Conservation (phyloP, 208 protist species). For the Crithidia fasciculata region DNA sequence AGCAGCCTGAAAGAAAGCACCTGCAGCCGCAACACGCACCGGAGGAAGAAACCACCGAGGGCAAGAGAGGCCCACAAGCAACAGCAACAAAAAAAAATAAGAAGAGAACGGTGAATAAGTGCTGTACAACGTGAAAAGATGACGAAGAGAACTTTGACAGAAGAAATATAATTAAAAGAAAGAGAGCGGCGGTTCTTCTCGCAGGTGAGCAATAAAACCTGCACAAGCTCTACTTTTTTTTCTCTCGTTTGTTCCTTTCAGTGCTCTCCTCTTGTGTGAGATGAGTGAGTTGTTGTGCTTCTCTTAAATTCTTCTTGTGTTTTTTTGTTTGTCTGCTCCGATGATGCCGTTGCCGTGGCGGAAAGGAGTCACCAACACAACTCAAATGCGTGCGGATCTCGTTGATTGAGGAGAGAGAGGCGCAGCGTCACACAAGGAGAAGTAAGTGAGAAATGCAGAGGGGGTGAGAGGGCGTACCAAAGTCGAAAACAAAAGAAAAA, state of each 20-base stretch:
- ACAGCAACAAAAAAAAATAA: constrained; percentile 1
- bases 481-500: not conserved
- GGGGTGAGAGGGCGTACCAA: no score
- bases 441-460: not conserved
- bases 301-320: not conserved
- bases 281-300: no score
- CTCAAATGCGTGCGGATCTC: no score
- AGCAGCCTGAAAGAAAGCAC: not conserved
- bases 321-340: not conserved
- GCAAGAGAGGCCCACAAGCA: not conserved
- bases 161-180: constrained; percentile 17
- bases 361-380: no score
- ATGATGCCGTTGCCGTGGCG: not conserved
- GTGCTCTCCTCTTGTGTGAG: no score
- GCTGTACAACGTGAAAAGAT: constrained; percentile 1
- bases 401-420: no score
- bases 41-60: not conserved
- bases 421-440: not conserved
- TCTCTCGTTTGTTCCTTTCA: no score
- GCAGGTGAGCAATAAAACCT: no score
- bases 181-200: not conserved
- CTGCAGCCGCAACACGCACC: not conserved
- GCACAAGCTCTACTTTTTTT: no score
- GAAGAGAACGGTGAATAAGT: not conserved
- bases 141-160: constrained; percentile 7